Conservation (phyloP, 1,139 yeast genomes). For the Candida tetrigidarum region DNA sequence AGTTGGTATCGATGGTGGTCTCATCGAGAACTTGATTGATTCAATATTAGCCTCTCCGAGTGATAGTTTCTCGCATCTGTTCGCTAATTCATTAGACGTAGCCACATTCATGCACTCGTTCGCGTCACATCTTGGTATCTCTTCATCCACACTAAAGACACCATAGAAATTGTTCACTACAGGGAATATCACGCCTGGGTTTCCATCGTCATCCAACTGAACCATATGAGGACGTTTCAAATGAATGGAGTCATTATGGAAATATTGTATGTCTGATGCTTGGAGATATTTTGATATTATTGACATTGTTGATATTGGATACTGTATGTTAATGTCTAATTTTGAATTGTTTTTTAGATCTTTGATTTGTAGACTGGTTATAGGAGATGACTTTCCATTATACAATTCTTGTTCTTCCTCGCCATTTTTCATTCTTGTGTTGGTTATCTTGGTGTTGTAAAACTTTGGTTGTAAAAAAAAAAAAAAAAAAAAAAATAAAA, state of each 20-base stretch:
- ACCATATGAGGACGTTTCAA: slow-evolving; percentile 5
- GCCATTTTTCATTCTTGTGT: neutral
- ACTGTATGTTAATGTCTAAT: neutral
- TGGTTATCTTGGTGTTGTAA: neutral
- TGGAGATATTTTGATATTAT: neutral
- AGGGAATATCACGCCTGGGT: slow-evolving; percentile 9
- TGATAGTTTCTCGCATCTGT: slow-evolving; percentile 4
- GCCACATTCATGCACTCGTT: neutral
- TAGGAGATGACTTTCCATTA: neutral
- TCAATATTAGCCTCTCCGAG: neutral
- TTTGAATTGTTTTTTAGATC: neutral
- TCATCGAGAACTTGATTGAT: slow-evolving; percentile 22
- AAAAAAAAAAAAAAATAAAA: too few relatives aligned
- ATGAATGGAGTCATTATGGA: neutral
- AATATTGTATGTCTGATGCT: neutral
- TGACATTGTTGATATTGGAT: slow-evolving; percentile 8
- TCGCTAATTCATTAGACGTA: neutral
- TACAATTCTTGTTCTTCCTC: neutral
- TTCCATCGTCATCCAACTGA: neutral
- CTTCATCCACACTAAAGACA: neutral
- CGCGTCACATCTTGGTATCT: neutral
- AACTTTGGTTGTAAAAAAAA: neutral
- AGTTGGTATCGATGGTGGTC: slow-evolving; percentile 19
- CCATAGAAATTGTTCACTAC: slow-evolving; percentile 7
- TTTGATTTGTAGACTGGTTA: neutral